Evolutionary conservation across 2,329 filamentous ascomycete genomes (phyloP), one percentile per base, ranked within the genome.

Genomic region (Colletotrichum navitas): DNA sequence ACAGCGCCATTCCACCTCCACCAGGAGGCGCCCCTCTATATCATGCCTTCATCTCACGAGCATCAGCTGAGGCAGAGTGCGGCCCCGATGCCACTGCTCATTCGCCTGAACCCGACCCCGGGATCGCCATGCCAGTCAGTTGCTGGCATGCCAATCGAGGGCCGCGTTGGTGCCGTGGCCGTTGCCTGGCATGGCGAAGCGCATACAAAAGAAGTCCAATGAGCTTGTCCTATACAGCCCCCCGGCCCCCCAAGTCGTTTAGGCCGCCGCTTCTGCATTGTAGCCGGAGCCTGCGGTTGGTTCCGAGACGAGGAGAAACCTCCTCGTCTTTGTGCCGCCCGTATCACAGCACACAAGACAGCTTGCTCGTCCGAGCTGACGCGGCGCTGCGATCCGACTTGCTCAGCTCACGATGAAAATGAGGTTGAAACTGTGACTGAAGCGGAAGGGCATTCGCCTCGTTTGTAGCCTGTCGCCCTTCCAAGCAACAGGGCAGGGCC

Each of bases 331-430:
- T 63, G 32, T 71, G 65, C 54, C 52, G 45, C 54, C 47, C 68
- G 54, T 71, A 68, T 64, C 59, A 64, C 68, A 64, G 45, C 14
- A 51, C 52, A 36, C 65, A 49, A 63, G 45, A 52, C 68, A 51
- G 59, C 41, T 24, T 41, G 59, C 41, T 24, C 34, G 52, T 41
- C 52, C 45, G 24, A 54, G 68, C 68, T 71, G 65, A 60, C 59
- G 55, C 68, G 54, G 59, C 65, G 47, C 39, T 65, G 29, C 65
- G 65, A 63, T 68, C 59, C 65, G 65, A 68, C 43, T 12, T 59
- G 21, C 64, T 71, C 64, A 68, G 68, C 68, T 71, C 68, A 63
- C 29, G 18, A 47, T 54, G 68, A 59, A 59, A 65, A 63, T 59
- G 64, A 63, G 64, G 56, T 68, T 64, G 51, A 55, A 26, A 55